Percentiles rank a stretch among this genome's conserved stretches.
Conservation (phyloP, 441 rosid species). For the Erysimum cheiri region DNA sequence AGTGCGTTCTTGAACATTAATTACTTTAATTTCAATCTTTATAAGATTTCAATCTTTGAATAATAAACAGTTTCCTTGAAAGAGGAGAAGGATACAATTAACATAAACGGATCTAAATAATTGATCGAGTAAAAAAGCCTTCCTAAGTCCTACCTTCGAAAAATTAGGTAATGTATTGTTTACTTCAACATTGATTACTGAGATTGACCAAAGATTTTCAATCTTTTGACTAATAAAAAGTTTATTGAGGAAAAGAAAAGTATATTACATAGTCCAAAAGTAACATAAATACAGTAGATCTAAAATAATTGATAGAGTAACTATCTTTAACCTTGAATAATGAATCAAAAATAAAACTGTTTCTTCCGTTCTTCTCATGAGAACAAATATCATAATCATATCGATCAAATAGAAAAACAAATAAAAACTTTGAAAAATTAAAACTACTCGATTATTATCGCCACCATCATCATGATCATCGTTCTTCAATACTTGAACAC, state of each 20-base stretch:
- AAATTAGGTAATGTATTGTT: no score
- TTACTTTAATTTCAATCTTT: neutral
- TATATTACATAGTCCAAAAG: conserved; percentile 10
- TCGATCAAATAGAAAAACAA: conserved; percentile 6
- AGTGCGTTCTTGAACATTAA: neutral
- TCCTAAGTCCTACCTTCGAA: no score
- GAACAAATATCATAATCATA: conserved; percentile 9
- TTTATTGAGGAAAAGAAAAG: neutral
- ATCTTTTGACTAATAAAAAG: neutral
- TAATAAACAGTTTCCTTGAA: neutral
- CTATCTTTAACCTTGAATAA: neutral
- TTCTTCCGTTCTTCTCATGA: conserved; percentile 21
- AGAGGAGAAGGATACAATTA: neutral
- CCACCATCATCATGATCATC: conserved; percentile 35
- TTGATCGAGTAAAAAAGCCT: no score
- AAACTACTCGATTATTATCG: conserved; percentile 41
- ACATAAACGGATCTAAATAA: neutral
- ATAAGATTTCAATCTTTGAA: neutral
- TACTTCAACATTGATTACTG: neutral
- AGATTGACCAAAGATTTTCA: neutral
- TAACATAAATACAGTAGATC: neutral
- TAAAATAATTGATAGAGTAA: neutral
- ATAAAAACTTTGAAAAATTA: neutral
- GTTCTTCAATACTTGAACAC: neutral
- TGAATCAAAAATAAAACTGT: conserved; percentile 18